A percentile compares a stretch with the other conserved stretches of the same genome.
phyloP scores from a whole-genome alignment of 1,139 yeast genomes.

The Taphrina pruni region DNA sequence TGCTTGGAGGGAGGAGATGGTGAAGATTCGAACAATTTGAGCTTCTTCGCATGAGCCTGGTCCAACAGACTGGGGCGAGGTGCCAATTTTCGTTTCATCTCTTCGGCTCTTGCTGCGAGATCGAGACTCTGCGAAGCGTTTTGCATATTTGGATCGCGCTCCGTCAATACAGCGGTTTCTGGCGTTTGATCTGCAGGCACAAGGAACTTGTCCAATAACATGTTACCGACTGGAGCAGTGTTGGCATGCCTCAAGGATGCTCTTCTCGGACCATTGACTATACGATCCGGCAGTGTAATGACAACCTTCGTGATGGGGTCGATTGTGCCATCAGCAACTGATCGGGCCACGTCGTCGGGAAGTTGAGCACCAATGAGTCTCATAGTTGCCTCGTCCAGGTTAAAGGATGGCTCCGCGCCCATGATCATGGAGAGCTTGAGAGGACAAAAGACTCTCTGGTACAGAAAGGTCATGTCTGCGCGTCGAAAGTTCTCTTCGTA shows the following conservation, averaged over 20 bases:
- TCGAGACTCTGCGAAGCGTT: neutral
- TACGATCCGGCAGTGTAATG: conserved; percentile 6
- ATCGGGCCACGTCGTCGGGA: conserved; percentile 21
- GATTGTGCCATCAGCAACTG: conserved; percentile 28
- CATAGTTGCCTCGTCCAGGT: conserved; percentile 56
- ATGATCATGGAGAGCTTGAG: conserved; percentile 57
- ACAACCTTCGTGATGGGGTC: conserved; percentile 34
- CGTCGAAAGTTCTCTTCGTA: conserved; percentile 66
- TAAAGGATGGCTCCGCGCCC: conserved; percentile 61
- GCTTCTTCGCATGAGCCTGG: conserved; percentile 33
- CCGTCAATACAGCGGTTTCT: neutral
- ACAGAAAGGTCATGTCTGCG: conserved; percentile 83
- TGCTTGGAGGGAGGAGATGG: conserved; percentile 35
- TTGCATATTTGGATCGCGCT: neutral
- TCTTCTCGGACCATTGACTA: neutral
- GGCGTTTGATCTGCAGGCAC: neutral
- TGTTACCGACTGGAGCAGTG: conserved; percentile 19
- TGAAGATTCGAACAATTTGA: conserved; percentile 36
- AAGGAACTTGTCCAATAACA: conserved; percentile 23
- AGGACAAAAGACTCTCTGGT: conserved; percentile 86
- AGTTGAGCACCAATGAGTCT: conserved; percentile 64
- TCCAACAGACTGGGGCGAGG: conserved; percentile 27
- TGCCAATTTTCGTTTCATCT: neutral
- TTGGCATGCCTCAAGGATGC: conserved; percentile 10
- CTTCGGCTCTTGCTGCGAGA: neutral